Conservation (phyloP, 768 basidiomycete species). For the Suillus bovinus region DNA sequence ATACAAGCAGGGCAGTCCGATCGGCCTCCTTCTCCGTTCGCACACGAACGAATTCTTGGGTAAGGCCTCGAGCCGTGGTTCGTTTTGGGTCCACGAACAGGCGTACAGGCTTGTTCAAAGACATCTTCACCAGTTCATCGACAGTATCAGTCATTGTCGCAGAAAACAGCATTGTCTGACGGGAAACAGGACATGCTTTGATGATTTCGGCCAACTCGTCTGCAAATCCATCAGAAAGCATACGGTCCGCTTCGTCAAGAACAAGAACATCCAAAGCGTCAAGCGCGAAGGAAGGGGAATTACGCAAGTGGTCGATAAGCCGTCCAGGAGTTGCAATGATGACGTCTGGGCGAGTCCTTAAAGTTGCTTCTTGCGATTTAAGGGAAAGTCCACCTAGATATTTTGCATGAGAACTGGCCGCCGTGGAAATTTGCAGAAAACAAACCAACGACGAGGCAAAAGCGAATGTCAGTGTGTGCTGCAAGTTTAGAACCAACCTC, state of each 20-base stretch:
- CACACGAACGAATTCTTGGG: conserved; percentile 95
- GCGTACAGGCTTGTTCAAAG: conserved; percentile 88
- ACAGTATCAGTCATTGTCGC: conserved; percentile 99
- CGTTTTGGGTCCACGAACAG: conserved; percentile 95
- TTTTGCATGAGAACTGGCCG: conserved; percentile 14
- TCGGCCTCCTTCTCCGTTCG: conserved; percentile 77
- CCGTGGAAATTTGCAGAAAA: neutral
- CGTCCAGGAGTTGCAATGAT: conserved; percentile 97
- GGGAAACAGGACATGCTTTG: conserved; percentile 79
- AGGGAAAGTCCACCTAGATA: conserved; percentile 86
- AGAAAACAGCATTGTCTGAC: conserved; percentile 98
- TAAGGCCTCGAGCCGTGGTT: conserved; percentile 77
- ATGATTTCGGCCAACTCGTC: conserved; percentile 95
- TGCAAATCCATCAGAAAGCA: conserved; percentile 93
- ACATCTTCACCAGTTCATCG: conserved; percentile 90
- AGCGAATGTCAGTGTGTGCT: conserved; percentile 83
- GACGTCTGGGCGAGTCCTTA: conserved; percentile 89
- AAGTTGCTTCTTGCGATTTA: conserved; percentile 84
- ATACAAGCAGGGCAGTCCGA: conserved; percentile 71
- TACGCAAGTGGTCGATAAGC: conserved; percentile 95
- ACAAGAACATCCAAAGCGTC: conserved; percentile 93
- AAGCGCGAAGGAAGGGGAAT: conserved; percentile 90
- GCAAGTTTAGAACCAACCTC: conserved; percentile 88
- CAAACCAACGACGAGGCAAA: conserved; percentile 89
- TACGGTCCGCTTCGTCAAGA: conserved; percentile 96